Percentiles rank a stretch among this genome's conserved stretches.
Conservation (phyloP, 495 filamentous ascomycete species). For the Hypoxylon trugodes region DNA sequence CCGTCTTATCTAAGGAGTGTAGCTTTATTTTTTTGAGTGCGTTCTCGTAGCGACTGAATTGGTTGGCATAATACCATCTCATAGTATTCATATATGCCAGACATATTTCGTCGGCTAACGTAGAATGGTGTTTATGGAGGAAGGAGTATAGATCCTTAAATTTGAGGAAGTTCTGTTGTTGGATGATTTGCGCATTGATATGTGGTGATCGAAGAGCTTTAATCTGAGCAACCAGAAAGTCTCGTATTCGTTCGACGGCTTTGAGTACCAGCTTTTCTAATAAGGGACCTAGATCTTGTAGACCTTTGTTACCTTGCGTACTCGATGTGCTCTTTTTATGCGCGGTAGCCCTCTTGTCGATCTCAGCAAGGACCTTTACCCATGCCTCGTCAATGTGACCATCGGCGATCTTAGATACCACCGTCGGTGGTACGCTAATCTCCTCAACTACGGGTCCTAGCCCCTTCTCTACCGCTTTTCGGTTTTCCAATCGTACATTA, state of each 20-base stretch:
- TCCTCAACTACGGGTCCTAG: constrained; percentile 93
- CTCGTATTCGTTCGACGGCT: constrained; percentile 92
- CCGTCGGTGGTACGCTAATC: constrained; percentile 81
- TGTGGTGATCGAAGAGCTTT: constrained; percentile 91
- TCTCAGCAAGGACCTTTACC: constrained; percentile 83
- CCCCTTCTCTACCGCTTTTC: constrained; percentile 85
- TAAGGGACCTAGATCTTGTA: constrained; percentile 84
- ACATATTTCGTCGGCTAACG: constrained; percentile 84
- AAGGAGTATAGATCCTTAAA: constrained; percentile 90
- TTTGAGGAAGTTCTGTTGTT: constrained; percentile 85
- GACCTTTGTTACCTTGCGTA: constrained; percentile 71
- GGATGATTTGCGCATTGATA: constrained; percentile 95
- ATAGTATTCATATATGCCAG: constrained; percentile 98
- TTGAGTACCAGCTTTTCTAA: constrained; percentile 84
- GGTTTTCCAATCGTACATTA: constrained; percentile 87
- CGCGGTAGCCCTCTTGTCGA: constrained; percentile 77
- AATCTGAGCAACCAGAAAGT: constrained; percentile 92
- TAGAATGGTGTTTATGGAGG: constrained; percentile 76
- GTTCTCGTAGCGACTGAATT: constrained; percentile 88
- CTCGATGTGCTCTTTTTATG: constrained; percentile 72
- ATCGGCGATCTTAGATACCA: constrained; percentile 84
- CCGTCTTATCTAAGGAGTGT: constrained; percentile 81
- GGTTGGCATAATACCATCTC: constrained; percentile 95
- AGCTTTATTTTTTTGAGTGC: constrained; percentile 85
- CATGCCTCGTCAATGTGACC: constrained; percentile 90